Conservation (phyloP, 768 basidiomycete genomes). For the Asterophora parasitica region DNA sequence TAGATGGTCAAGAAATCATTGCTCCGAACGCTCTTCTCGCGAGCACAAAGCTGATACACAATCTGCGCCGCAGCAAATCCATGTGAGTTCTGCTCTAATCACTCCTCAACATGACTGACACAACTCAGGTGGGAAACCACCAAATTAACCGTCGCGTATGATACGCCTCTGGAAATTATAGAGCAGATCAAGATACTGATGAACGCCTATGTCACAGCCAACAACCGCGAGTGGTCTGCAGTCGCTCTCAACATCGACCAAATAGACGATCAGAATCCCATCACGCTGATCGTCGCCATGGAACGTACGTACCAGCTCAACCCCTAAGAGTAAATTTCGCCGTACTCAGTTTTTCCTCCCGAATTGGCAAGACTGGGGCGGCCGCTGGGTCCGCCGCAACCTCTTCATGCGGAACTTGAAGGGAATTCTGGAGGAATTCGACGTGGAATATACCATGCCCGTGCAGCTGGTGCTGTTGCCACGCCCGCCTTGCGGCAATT, state of each 20-base stretch:
- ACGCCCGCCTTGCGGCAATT: slow-evolving; percentile 5
- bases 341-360: slow-evolving; percentile 31
- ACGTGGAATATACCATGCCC: slow-evolving; percentile 65
- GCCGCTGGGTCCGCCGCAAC: slow-evolving; percentile 69
- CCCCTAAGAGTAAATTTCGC: slow-evolving; percentile 1
- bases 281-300: slow-evolving; percentile 60
- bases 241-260: slow-evolving; percentile 66
- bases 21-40: slow-evolving; percentile 74
- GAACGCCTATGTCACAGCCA: slow-evolving; percentile 52
- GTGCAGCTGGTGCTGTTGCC: slow-evolving; percentile 66
- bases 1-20: slow-evolving; percentile 76
- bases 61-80: slow-evolving; percentile 67
- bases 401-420: slow-evolving; percentile 74
- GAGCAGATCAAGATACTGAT: slow-evolving; percentile 62
- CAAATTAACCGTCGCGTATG: slow-evolving; percentile 57
- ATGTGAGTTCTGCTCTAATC: slow-evolving; percentile 41
- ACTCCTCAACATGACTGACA: background rate
- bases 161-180: slow-evolving; percentile 65
- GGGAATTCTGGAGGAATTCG: slow-evolving; percentile 66
- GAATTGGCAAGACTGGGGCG: slow-evolving; percentile 89
- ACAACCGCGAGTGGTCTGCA: slow-evolving; percentile 71
- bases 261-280: slow-evolving; percentile 75
- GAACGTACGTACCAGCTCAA: slow-evolving; percentile 49
- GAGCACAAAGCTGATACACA: slow-evolving; percentile 70
- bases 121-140: slow-evolving; percentile 60